Base-by-base conservation (phyloP, 441 rosid species). In the Pelargonium fulgidum region DNA sequence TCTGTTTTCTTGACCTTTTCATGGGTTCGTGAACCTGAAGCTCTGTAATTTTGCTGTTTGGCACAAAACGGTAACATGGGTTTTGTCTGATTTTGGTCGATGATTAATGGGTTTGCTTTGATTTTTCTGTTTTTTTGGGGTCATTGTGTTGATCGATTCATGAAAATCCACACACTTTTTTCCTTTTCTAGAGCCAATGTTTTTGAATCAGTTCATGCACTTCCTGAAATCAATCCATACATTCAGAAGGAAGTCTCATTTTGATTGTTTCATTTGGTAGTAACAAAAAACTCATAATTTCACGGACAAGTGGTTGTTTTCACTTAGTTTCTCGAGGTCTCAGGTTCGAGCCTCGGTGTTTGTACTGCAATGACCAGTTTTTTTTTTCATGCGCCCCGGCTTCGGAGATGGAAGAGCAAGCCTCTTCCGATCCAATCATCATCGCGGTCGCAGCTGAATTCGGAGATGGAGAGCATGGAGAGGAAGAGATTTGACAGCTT, bases 141-240 rank as follows among this genome's bases (percentile, higher is more conserved):
- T 24, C 26, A 24, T 24, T 2, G 26, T 76, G 67, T 9, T 44
- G 12, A 24, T 39, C 67, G 50, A 48, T 54, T 47, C 11, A 47
- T 47, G 52, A n/a, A n/a, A 66, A 64, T 2, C 13, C 52, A 9
- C 20, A 12, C 52, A 69, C 71, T 39, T 68, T 20, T 66, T 48
- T 75, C 78, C 56, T 77, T 70, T 79, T 65, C 79, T 76, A 72
- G 83, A 77, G 75, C 82, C 81, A 89, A 90, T 89, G 98, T 89
- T 89, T 83, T 78, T 88, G 79, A 90, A 93, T 85, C 92, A 82
- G 86, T 93, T 90, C 86, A 89, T 90, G 98, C 93, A 93, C 78
- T 93, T 93, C 73, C 78, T 93, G 54, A 90, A 87, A 85, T 85
- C 97, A 70, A 90, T 86, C 70, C 98, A 90, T 79, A 89, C 97